phyloP scores from a whole-genome alignment of 345 rosid genomes.

The Ricinus communis region DNA sequence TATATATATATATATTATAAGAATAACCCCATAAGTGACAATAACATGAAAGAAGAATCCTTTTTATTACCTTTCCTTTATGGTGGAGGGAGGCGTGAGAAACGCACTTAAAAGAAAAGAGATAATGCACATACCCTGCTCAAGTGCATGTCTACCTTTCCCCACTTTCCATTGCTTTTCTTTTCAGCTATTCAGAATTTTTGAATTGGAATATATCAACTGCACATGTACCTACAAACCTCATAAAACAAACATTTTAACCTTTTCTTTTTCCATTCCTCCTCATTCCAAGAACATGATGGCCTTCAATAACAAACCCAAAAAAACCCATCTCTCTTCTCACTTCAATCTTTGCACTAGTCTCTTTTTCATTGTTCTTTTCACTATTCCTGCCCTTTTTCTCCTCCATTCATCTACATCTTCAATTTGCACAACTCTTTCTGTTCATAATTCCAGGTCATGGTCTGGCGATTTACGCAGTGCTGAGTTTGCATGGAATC shows the following conservation, averaged over 20 bases:
- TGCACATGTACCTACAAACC: not conserved
- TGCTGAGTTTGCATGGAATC: constrained; percentile 73
- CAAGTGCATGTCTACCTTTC: constrained; percentile 31
- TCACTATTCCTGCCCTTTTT: constrained; percentile 78
- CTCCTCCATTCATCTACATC: constrained; percentile 56
- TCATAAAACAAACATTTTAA: too few relatives aligned
- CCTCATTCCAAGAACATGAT: too few relatives aligned
- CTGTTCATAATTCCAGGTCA: constrained; percentile 14
- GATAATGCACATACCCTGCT: constrained; percentile 23
- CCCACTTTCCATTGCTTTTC: constrained; percentile 24
- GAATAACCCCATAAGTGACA: not conserved
- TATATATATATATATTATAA: not conserved
- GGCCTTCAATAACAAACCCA: constrained; percentile 63
- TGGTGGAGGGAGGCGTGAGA: constrained; percentile 34
- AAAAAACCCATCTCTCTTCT: constrained; percentile 39
- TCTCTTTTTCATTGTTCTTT: constrained; percentile 73
- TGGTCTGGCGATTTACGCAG: constrained; percentile 79
- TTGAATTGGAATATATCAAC: not conserved
- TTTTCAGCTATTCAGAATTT: constrained; percentile 8
- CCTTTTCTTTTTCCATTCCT: too few relatives aligned
- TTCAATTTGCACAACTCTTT: constrained; percentile 33
- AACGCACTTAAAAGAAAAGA: constrained; percentile 32
- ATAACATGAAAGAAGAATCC: not conserved
- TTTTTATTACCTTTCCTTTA: not conserved
- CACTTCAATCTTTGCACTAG: constrained; percentile 53